These are phyloP conservation scores for Microcyclospora pomicola DNA, from an alignment of 2,329 filamentous ascomycete genomes.

Conservation along the genomic window DNA sequence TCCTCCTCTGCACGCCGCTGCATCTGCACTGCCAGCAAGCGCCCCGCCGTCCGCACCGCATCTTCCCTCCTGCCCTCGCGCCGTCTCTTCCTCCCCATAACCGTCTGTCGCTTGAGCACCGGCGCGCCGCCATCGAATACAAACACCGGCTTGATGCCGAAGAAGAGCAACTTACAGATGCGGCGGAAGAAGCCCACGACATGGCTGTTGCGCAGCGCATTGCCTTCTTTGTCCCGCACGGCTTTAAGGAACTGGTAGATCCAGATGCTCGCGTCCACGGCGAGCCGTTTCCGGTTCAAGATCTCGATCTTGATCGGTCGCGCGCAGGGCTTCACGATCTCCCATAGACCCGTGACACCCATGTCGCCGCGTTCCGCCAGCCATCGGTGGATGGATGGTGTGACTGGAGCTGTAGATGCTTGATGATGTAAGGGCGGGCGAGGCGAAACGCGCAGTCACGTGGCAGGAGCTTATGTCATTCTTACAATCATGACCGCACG, in stretches of 20 bases:
- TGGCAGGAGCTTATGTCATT: no score
- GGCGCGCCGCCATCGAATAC: slow-evolving; percentile 96
- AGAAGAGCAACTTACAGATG: slow-evolving; percentile 95
- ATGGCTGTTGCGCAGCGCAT: slow-evolving; percentile 88
- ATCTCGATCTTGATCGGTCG: slow-evolving; percentile 93
- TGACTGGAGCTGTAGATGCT: no score
- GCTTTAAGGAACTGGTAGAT: slow-evolving; percentile 99
- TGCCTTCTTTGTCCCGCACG: slow-evolving; percentile 94
- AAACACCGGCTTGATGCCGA: slow-evolving; percentile 91
- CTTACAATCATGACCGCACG: no score
- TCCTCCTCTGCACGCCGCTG: slow-evolving; percentile 82
- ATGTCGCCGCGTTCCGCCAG: slow-evolving; percentile 34
- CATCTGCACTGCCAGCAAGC: slow-evolving; percentile 86
- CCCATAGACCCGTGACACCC: slow-evolving; percentile 98
- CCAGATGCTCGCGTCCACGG: slow-evolving; percentile 97
- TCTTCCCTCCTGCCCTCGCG: slow-evolving; percentile 85
- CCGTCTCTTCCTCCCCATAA: slow-evolving; percentile 60
- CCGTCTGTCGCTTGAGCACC: slow-evolving; percentile 77
- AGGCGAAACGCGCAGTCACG: no score
- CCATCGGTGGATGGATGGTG: no score
- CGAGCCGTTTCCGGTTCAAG: slow-evolving; percentile 88
- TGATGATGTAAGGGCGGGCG: no score
- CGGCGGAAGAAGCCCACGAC: slow-evolving; percentile 95
- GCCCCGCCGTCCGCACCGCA: slow-evolving; percentile 80
- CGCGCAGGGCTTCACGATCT: slow-evolving; percentile 85